Evolutionary conservation across 306 rosid species (phyloP).

Genomic region (Pterocarpus macrocarpus): DNA sequence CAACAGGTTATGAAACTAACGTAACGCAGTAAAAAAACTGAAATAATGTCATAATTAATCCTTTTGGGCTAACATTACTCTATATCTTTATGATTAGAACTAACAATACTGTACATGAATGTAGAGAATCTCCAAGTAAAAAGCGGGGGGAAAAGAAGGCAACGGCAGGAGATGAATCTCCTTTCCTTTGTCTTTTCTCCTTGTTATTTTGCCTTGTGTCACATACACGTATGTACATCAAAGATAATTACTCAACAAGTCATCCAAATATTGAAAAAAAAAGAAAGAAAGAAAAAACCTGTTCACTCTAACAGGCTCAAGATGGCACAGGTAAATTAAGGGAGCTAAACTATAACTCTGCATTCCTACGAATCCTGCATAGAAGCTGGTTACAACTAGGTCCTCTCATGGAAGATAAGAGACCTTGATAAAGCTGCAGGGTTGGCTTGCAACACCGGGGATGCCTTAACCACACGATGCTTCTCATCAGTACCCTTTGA

Average conservation of each 20-base stretch:
- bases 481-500: slow-evolving; percentile 59
- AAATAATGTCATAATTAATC: too few relatives aligned
- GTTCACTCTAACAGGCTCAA: slow-evolving; percentile 41
- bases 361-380: slow-evolving; percentile 45
- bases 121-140: too few relatives aligned
- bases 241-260: slow-evolving; percentile 50
- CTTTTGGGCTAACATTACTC: too few relatives aligned
- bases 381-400: slow-evolving; percentile 50
- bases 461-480: slow-evolving; percentile 54
- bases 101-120: too few relatives aligned
- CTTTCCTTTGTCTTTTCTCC: too few relatives aligned
- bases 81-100: too few relatives aligned
- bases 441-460: slow-evolving; percentile 72
- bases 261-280: slow-evolving; percentile 46
- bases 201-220: too few relatives aligned
- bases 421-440: slow-evolving; percentile 90
- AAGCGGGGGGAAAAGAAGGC: too few relatives aligned
- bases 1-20: too few relatives aligned
- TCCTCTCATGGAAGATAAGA: slow-evolving; percentile 69
- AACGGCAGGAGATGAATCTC: too few relatives aligned
- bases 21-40: too few relatives aligned
- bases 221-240: slow-evolving; percentile 22
- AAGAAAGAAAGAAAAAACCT: slow-evolving; percentile 41
- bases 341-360: slow-evolving; percentile 41
- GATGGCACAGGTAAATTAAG: slow-evolving; percentile 12